A percentile compares a stretch with the other conserved stretches of the same genome.
These are phyloP conservation scores for Leptographium flavum DNA, from an alignment of 2,329 filamentous ascomycete genomes.

Conservation along the genomic window DNA sequence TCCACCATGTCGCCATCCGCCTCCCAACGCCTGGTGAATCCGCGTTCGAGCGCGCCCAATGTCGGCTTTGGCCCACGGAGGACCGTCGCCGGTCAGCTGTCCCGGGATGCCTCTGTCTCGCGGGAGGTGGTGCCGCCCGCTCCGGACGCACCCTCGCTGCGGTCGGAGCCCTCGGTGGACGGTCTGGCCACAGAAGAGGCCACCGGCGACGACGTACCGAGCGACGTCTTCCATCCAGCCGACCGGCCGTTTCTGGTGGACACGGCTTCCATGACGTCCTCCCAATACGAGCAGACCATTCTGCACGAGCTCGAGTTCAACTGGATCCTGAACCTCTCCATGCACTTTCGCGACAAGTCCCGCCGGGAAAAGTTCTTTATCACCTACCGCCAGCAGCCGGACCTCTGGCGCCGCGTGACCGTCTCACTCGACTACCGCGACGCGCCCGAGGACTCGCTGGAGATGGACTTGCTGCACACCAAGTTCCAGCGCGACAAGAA, in stretches of 20 bases:
- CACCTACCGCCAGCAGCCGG: constrained; percentile 72
- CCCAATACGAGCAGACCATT: constrained; percentile 48
- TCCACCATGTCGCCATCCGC: constrained; percentile 20
- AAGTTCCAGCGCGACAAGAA: constrained; percentile 86
- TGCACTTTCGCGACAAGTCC: constrained; percentile 92
- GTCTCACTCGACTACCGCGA: constrained; percentile 86
- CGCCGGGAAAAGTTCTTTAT: constrained; percentile 96
- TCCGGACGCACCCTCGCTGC: constrained; percentile 10
- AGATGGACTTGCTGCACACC: constrained; percentile 64
- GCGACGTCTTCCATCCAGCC: background rate
- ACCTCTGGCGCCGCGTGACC: constrained; percentile 74
- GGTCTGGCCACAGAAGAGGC: background rate
- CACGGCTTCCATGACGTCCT: constrained; percentile 32
- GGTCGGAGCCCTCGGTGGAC: background rate
- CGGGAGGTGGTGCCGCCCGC: constrained; percentile 7
- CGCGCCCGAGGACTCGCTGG: constrained; percentile 66
- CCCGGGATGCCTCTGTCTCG: background rate
- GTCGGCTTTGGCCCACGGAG: constrained; percentile 15
- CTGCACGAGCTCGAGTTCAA: constrained; percentile 70
- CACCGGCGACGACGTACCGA: background rate
- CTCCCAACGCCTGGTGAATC: constrained; percentile 22
- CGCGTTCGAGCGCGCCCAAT: constrained; percentile 19
- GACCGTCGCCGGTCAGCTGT: constrained; percentile 32
- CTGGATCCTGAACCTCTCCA: constrained; percentile 96
- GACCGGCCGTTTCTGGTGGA: constrained; percentile 19